Percentiles rank a stretch among this genome's conserved stretches.
phyloP scores from a whole-genome alignment of 2,329 filamentous ascomycete species.

The Fusarium sp. region DNA sequence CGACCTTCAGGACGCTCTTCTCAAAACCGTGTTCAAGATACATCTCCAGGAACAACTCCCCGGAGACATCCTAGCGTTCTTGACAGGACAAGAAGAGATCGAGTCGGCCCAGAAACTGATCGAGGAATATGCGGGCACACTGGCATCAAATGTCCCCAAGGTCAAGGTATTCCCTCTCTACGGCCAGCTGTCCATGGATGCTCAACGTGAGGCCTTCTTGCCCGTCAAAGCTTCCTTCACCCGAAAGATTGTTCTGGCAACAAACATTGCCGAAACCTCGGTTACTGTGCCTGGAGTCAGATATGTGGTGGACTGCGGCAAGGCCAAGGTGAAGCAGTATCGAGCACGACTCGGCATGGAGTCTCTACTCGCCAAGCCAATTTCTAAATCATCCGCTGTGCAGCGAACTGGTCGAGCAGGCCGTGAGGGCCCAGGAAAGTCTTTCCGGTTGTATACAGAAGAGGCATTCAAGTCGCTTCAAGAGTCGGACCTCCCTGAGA shows the following conservation, averaged over 20 bases:
- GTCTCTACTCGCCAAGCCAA: conserved; percentile 88
- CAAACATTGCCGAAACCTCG: conserved; percentile 98
- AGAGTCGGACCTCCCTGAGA: conserved; percentile 85
- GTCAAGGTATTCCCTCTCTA: conserved; percentile 83
- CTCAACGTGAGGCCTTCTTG: conserved; percentile 88
- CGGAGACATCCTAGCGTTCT: conserved; percentile 91
- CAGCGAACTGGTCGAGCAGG: conserved; percentile 93
- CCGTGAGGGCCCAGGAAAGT: conserved; percentile 90
- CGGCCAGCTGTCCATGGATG: conserved; percentile 86
- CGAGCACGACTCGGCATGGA: conserved; percentile 87
- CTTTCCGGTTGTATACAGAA: conserved; percentile 89
- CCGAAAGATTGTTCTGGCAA: conserved; percentile 90
- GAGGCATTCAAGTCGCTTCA: conserved; percentile 76
- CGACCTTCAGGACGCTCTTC: conserved; percentile 83
- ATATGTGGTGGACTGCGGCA: conserved; percentile 92
- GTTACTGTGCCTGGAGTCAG: conserved; percentile 94
- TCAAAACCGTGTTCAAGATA: conserved; percentile 87
- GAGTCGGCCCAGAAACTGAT: conserved; percentile 83
- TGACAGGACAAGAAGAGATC: conserved; percentile 94
- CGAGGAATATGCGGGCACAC: conserved; percentile 79
- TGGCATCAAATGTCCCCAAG: conserved; percentile 81
- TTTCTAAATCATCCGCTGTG: conserved; percentile 92
- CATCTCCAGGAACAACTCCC: conserved; percentile 91
- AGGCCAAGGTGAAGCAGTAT: conserved; percentile 94
- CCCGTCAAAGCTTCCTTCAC: conserved; percentile 78